A percentile compares a stretch with the other conserved stretches of the same genome.
Conservation (phyloP, 306 rosid genomes). For the Medicago lupulina region DNA sequence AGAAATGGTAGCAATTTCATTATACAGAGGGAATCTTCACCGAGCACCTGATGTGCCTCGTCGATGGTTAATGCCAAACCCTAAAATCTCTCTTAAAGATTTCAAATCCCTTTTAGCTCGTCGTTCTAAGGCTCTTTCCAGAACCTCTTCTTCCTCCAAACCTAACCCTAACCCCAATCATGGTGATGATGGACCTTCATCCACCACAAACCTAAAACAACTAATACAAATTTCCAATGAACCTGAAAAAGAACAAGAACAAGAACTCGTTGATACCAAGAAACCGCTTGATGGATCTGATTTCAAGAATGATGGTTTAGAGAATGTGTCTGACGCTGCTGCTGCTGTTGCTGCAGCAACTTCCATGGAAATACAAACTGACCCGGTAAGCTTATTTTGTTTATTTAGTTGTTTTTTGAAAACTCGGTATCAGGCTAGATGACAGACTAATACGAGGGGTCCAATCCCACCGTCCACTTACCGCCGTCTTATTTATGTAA, state of each 20-base stretch:
- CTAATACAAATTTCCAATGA: slow-evolving; percentile 5
- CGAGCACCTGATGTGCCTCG: slow-evolving; percentile 79
- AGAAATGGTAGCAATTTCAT: slow-evolving; percentile 85
- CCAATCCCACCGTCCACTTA: too few relatives aligned
- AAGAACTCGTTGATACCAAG: slow-evolving; percentile 36
- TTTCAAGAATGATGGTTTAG: slow-evolving; percentile 35
- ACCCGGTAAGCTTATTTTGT: too few relatives aligned
- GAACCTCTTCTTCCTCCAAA: slow-evolving; percentile 42
- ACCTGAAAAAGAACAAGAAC: slow-evolving; percentile 27
- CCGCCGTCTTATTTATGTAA: too few relatives aligned
- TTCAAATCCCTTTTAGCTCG: slow-evolving; percentile 76
- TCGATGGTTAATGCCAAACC: slow-evolving; percentile 84
- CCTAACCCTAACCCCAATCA: slow-evolving; percentile 33
- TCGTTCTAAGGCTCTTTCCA: slow-evolving; percentile 77
- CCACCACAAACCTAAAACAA: slow-evolving; percentile 29
- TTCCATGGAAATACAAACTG: too few relatives aligned
- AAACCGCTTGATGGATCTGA: slow-evolving; percentile 49
- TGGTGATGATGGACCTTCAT: slow-evolving; percentile 36
- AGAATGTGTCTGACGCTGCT: slow-evolving; percentile 47
- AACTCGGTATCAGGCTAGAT: too few relatives aligned
- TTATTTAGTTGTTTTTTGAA: too few relatives aligned
- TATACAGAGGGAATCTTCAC: slow-evolving; percentile 97
- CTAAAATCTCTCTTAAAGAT: slow-evolving; percentile 70
- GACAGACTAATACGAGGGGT: too few relatives aligned
- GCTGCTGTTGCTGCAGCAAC: slow-evolving; percentile 20